Conservation (phyloP, 768 basidiomycete genomes). For the Lactifluus subvellereus region DNA sequence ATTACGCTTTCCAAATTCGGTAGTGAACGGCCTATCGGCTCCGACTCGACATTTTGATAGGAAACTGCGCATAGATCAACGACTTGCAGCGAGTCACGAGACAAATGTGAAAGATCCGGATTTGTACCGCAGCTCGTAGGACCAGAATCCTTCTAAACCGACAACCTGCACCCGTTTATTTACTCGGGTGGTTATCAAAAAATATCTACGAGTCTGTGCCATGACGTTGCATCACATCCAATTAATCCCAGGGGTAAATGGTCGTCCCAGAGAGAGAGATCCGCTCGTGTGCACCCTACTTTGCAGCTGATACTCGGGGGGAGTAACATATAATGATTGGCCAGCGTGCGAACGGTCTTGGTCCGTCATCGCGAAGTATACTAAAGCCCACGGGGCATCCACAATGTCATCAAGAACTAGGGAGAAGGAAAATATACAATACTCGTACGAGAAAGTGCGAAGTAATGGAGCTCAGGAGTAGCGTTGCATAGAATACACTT, state of each 20-base stretch:
- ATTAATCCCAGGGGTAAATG: not conserved
- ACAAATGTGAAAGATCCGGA: too few relatives aligned
- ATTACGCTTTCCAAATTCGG: too few relatives aligned
- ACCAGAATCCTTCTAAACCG: too few relatives aligned
- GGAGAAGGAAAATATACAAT: not conserved
- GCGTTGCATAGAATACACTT: not conserved
- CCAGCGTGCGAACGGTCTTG: not conserved
- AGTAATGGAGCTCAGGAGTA: not conserved
- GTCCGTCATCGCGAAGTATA: not conserved
- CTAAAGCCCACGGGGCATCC: not conserved
- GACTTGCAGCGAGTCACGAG: too few relatives aligned
- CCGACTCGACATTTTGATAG: too few relatives aligned
- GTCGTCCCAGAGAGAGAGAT: not conserved
- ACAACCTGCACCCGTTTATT: too few relatives aligned
- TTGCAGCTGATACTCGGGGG: not conserved
- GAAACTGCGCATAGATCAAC: too few relatives aligned
- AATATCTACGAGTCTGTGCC: too few relatives aligned
- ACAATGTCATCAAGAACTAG: not conserved
- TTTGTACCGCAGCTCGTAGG: too few relatives aligned
- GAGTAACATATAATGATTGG: too few relatives aligned
- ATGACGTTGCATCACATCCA: not conserved
- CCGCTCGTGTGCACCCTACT: not conserved
- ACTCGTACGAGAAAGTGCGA: not conserved
- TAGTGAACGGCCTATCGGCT: too few relatives aligned
- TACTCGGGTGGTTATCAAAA: too few relatives aligned